A percentile compares a stretch with the other conserved stretches of the same genome.
phyloP scores from a whole-genome alignment of 2,329 filamentous ascomycete species.

The Calonectria pauciramosa region DNA sequence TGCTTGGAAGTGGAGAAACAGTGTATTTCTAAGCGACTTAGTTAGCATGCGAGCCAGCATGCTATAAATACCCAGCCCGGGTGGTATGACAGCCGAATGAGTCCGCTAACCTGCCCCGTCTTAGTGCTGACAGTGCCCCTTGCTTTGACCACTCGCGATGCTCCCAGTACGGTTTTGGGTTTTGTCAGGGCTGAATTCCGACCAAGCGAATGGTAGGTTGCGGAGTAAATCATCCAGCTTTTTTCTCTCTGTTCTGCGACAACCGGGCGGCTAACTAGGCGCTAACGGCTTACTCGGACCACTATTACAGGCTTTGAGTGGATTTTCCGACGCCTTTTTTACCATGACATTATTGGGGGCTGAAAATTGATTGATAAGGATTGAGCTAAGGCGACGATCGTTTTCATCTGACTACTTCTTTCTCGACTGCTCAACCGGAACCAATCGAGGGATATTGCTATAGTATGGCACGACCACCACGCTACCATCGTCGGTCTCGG shows the following conservation, averaged over 20 bases:
- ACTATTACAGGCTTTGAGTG: neutral
- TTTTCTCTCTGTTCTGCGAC: neutral
- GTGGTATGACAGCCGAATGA: neutral
- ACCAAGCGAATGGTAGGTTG: neutral
- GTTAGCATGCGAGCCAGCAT: neutral
- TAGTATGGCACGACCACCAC: slow-evolving; percentile 1
- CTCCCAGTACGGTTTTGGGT: neutral
- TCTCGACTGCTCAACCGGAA: neutral
- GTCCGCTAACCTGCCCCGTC: neutral
- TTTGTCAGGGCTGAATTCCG: neutral
- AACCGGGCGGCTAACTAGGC: neutral
- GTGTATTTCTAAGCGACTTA: neutral
- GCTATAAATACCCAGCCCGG: neutral
- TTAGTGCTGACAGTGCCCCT: neutral
- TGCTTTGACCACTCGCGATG: neutral
- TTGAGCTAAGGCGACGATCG: neutral
- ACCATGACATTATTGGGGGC: neutral
- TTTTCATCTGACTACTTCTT: neutral
- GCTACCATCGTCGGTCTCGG: neutral
- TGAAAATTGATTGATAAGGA: neutral
- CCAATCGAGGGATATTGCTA: neutral
- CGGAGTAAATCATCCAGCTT: neutral
- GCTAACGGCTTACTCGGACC: too few relatives aligned
- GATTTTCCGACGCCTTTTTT: neutral
- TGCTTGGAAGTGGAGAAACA: neutral